Conservation (phyloP, 495 filamentous ascomycete genomes). For the Aspergillus coremiiformis region DNA sequence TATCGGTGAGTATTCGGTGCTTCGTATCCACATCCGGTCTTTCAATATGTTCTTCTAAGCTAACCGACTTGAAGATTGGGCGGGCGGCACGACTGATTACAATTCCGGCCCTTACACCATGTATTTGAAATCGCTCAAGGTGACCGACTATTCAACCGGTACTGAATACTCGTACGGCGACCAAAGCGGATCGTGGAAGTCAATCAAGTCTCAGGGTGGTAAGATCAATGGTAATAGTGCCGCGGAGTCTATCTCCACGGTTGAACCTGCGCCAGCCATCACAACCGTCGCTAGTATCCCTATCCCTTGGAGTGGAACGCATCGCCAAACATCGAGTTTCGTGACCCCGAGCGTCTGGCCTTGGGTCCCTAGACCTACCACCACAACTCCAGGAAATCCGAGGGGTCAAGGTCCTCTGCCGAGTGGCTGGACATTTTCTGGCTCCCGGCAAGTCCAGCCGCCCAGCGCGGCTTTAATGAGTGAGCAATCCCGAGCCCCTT, state of each 20-base stretch:
- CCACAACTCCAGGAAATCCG: slow-evolving; percentile 32
- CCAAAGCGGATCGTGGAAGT: slow-evolving; percentile 66
- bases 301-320: slow-evolving; percentile 60
- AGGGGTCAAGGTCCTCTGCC: slow-evolving; percentile 45
- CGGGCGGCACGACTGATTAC: slow-evolving; percentile 75
- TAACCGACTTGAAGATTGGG: slow-evolving; percentile 57
- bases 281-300: slow-evolving; percentile 49
- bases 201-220: slow-evolving; percentile 71
- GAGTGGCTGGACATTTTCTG: slow-evolving; percentile 66
- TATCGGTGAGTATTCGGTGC: slow-evolving; percentile 45
- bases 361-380: slow-evolving; percentile 46
- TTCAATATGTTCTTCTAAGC: slow-evolving; percentile 5
- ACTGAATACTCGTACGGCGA: slow-evolving; percentile 73
- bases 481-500: slow-evolving; percentile 33
- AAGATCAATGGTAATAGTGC: slow-evolving; percentile 49
- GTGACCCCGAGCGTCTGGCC: slow-evolving; percentile 52
- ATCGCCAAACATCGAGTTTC: slow-evolving; percentile 43
- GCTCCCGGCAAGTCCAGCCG: slow-evolving; percentile 52
- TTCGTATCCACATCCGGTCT: background rate
- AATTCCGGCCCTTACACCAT: slow-evolving; percentile 75
- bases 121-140: slow-evolving; percentile 66
- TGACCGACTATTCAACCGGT: slow-evolving; percentile 88
- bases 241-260: slow-evolving; percentile 28
- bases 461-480: slow-evolving; percentile 42
- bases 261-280: slow-evolving; percentile 41